Evolutionary conservation across 1,284 basidiomycete genomes (phyloP), one percentile per base, ranked within the genome.

Genomic region (Papiliotrema flavescens): DNA sequence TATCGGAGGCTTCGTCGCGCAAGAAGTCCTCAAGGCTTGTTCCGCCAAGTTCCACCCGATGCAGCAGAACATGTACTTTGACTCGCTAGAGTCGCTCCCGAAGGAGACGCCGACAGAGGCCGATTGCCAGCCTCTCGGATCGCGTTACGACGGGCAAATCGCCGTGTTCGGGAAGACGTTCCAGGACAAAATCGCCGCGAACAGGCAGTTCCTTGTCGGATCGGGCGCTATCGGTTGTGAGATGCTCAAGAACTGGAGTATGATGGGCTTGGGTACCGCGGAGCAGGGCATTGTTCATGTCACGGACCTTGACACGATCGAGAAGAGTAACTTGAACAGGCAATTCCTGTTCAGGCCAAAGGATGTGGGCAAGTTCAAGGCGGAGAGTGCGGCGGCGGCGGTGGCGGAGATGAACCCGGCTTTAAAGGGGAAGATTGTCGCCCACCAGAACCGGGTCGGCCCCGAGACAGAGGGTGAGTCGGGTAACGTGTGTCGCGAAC

Each of bases 191-290:
- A 88, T 99, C 56, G 83, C 85, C 51, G 89, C 91, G 71, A 86
- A 91, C 73, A 83, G 89, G 42, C 90, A 98, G 73, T 99, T 99
- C 83, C 83, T 99, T 28, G 96, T 99, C 50, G 96, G 96, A 8
- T 88, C 95, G 22, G 96, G 96, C 56, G 96, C 96, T 44, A 99
- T 99, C 73, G 96, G 96, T 23, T 99, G 97, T 72, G 96, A 99
- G 79, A 98, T 98, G 96, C 80, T 99, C 70, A 99, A 99, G 82
- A 99, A 99, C 78, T 99, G 96, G 96, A 89, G 90, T 67, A 93
- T 99, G 92, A 97, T 99, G 84, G 96, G 96, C 63, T 80, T 99
- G 46, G 95, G 85, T 14, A 83, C 87, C 40, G 91, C 90, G 2
- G 80, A 85, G 15, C 80, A 86, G 51, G 96, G 92, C 22, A 79